Percentiles rank a stretch among this genome's conserved stretches.
Conservation (phyloP, 1,139 yeast species). For the Zhuliangozyma parablackwelliae region DNA sequence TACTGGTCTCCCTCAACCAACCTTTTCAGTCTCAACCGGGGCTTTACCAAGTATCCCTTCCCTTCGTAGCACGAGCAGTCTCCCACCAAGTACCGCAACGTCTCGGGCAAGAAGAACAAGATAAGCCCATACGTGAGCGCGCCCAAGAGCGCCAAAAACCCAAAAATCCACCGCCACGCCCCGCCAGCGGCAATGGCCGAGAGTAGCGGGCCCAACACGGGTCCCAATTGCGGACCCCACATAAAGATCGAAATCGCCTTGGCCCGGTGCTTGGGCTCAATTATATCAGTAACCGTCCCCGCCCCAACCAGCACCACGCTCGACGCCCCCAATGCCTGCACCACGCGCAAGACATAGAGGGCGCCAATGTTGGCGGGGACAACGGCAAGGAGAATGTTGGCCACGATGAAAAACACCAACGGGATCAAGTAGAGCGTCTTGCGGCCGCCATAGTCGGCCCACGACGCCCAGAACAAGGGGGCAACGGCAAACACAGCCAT, state of each 20-base stretch:
- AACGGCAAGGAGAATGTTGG: slow-evolving; percentile 45
- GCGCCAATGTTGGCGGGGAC: slow-evolving; percentile 46
- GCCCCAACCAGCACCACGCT: slow-evolving; percentile 54
- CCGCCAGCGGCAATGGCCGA: slow-evolving; percentile 33
- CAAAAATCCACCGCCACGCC: slow-evolving; percentile 57
- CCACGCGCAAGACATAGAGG: slow-evolving; percentile 38
- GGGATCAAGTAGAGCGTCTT: slow-evolving; percentile 47
- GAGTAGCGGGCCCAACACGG: slow-evolving; percentile 51
- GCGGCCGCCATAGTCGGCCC: slow-evolving; percentile 57
- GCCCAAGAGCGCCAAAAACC: slow-evolving; percentile 45
- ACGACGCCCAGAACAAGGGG: slow-evolving; percentile 53
- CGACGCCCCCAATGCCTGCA: slow-evolving; percentile 56
- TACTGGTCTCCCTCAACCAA: slow-evolving; percentile 20
- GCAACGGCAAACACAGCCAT: slow-evolving; percentile 55
- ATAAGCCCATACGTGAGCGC: slow-evolving; percentile 34
- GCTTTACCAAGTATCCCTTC: slow-evolving; percentile 21
- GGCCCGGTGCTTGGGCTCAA: slow-evolving; percentile 45
- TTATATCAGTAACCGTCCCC: slow-evolving; percentile 51
- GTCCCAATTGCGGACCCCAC: slow-evolving; percentile 61
- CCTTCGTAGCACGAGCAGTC: slow-evolving; percentile 32
- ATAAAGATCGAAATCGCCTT: slow-evolving; percentile 50
- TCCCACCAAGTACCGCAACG: slow-evolving; percentile 53
- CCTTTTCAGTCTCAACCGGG: slow-evolving; percentile 23
- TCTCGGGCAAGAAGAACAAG: slow-evolving; percentile 48
- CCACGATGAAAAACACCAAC: slow-evolving; percentile 36